Base-by-base conservation (phyloP, 257 asterid species). In the Ajuga chamaepitys region DNA sequence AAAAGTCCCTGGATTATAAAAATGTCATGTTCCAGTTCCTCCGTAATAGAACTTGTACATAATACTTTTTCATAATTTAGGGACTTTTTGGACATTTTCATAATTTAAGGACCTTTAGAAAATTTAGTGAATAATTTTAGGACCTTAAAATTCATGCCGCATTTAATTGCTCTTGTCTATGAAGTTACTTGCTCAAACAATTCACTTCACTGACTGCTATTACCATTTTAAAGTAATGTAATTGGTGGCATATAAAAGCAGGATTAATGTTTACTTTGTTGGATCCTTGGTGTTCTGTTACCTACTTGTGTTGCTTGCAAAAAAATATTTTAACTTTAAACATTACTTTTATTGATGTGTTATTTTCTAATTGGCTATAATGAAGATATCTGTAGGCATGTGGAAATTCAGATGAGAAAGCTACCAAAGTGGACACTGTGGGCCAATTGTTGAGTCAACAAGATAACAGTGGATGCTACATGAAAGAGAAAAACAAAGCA, bases 371-470 rank as follows among this genome's bases (percentile, higher is more conserved):
- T 52, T 59, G 50, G 64, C 28, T 59, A 67, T 73, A 56, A 72
- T 74, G 67, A 82, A 59, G 20, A 71, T 62, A 34, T 72, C 12
- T 80, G 57, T 74, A 91, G 96, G 86, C 65, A 56, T 62, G 38
- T 73, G 68, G 32, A 35, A 44, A 25, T 74, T 66, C 46, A 60
- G 83, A 70, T 8, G 77, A 70, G 20, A 72, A 75, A 71, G 66
- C 69, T 64, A 74, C 75, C 44, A 57, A 65, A 51, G 52, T 66
- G 42, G 86, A 74, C 67, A 34, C 67, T 22, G 13, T 42, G 9
- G 76, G 34, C 55, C 70, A 68, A 73, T 64, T 75, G 47, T 34
- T 52, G 69, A 70, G 51, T 61, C 74, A 51, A 55, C 79, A 70
- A 58, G 78, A 73, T 66, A 76, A 71, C 57, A 74, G 9, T 64